Conservation (phyloP, 306 rosid species). For the Alnus rubra region DNA sequence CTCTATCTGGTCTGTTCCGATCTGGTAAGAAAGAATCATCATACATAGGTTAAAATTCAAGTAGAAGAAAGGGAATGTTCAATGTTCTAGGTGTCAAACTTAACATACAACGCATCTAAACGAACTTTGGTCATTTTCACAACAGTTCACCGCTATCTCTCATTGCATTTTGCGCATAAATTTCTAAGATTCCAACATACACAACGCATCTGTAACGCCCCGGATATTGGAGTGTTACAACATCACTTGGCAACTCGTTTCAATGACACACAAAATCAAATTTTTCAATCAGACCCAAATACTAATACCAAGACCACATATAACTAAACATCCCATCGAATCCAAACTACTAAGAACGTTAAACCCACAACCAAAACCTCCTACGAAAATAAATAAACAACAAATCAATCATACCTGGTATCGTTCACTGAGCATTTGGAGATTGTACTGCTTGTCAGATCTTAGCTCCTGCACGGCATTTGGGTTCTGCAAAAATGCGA, state of each 20-base stretch:
- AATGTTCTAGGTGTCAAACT: neutral
- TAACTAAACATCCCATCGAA: neutral
- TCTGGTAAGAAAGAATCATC: conserved; percentile 44
- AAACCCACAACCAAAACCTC: neutral
- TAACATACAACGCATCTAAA: neutral
- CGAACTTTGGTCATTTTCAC: neutral
- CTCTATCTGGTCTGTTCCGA: conserved; percentile 85
- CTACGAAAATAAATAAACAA: neutral
- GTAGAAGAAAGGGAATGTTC: neutral
- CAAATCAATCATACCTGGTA: conserved; percentile 62
- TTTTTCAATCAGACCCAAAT: neutral
- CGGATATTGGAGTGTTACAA: too few relatives aligned
- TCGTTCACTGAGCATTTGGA: conserved; percentile 86
- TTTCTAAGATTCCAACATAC: neutral
- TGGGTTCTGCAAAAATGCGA: conserved; percentile 68
- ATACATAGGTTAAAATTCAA: conserved; percentile 6
- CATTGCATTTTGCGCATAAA: neutral
- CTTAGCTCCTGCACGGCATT: conserved; percentile 83
- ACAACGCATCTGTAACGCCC: neutral
- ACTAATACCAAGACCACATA: neutral
- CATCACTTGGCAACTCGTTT: neutral
- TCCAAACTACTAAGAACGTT: neutral
- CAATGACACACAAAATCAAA: neutral
- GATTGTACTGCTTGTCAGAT: conserved; percentile 83
- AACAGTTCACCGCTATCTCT: neutral